These are phyloP conservation scores for Chlorencoelia australis DNA, from an alignment of 2,329 filamentous ascomycete species.

Conservation along the genomic window DNA sequence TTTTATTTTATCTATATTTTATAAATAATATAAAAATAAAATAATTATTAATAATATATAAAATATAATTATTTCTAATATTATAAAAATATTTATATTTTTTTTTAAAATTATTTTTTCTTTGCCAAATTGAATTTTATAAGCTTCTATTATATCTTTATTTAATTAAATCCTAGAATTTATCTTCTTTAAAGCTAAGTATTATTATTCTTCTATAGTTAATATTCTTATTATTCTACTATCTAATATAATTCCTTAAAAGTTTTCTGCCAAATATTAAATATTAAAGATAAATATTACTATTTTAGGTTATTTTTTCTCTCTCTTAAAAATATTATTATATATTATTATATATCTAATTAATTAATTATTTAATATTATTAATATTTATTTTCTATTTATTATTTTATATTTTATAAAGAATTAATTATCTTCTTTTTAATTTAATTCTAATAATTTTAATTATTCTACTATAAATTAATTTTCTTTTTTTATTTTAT, in stretches of 20 bases:
- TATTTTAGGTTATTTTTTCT: neutral
- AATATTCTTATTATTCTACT: too few relatives aligned
- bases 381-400: too few relatives aligned
- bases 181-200: neutral
- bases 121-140: neutral
- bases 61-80: neutral
- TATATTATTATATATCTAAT: neutral
- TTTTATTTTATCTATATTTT: too few relatives aligned
- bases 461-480: too few relatives aligned
- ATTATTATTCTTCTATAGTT: neutral
- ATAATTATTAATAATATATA: neutral
- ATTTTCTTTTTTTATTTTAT: too few relatives aligned
- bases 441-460: too few relatives aligned
- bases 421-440: too few relatives aligned
- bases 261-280: neutral
- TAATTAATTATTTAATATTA: neutral
- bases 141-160: neutral
- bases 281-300: too few relatives aligned
- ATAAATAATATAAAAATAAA: neutral
- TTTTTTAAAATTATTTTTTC: neutral
- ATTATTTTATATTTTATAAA: too few relatives aligned
- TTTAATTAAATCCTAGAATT: neutral
- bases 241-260: neutral
- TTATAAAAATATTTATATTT: too few relatives aligned
- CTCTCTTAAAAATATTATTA: neutral